Conservation (phyloP, 768 basidiomycete genomes). For the Amanita thiersii region DNA sequence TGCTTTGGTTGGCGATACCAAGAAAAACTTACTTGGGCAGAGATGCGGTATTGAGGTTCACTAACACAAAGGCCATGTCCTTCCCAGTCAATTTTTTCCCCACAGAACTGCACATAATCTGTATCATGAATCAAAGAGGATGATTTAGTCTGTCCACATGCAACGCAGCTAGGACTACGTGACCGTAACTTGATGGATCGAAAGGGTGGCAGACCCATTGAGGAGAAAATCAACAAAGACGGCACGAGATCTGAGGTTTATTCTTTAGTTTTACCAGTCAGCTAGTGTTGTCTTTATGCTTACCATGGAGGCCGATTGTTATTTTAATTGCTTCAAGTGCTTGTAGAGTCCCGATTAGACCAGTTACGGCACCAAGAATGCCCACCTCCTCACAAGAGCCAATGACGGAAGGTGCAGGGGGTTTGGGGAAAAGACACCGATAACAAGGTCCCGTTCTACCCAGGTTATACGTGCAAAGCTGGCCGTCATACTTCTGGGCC, state of each 20-base stretch:
- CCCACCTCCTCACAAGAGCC: constrained; percentile 87
- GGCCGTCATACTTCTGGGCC: constrained; percentile 80
- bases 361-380: constrained; percentile 83
- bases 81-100: constrained; percentile 60
- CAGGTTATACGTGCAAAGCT: constrained; percentile 70
- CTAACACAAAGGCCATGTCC: constrained; percentile 39
- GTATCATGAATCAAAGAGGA: constrained; percentile 40
- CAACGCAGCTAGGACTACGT: constrained; percentile 61
- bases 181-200: constrained; percentile 76
- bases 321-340: constrained; percentile 85
- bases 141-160: constrained; percentile 53
- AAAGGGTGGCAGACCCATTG: constrained; percentile 63
- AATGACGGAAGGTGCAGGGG: constrained; percentile 52
- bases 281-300: not conserved
- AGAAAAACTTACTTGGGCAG: constrained; percentile 26
- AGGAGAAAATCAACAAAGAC: constrained; percentile 66
- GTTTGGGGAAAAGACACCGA: constrained; percentile 84
- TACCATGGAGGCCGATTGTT: constrained; percentile 60
- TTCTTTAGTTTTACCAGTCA: not conserved
- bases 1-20: not conserved
- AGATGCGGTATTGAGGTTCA: constrained; percentile 31
- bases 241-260: constrained; percentile 44
- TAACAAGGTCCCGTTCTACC: constrained; percentile 78
- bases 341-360: constrained; percentile 84
- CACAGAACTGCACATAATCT: constrained; percentile 87